Evolutionary conservation across 2,329 filamentous ascomycete genomes (phyloP).

Genomic region (Calonectria leucothoes): DNA sequence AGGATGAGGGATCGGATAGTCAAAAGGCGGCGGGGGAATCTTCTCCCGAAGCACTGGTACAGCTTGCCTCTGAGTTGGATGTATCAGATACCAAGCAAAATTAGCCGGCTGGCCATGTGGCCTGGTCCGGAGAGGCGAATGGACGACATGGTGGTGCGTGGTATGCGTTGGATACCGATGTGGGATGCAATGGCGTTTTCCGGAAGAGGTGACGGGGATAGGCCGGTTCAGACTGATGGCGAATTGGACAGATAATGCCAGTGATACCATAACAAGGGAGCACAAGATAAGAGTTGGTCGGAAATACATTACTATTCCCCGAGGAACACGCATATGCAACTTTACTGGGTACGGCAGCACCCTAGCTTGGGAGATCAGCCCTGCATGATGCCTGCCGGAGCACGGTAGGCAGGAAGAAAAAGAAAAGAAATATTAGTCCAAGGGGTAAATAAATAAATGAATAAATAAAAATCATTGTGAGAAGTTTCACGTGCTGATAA

Average conservation of each 20-base stretch:
- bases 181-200: slow-evolving; percentile 17
- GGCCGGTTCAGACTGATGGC: slow-evolving; percentile 12
- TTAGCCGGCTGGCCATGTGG: slow-evolving; percentile 8
- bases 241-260: slow-evolving; percentile 17
- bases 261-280: slow-evolving; percentile 23
- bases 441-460: neutral
- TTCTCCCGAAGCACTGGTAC: slow-evolving; percentile 32
- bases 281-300: slow-evolving; percentile 26
- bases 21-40: slow-evolving; percentile 9
- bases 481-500: neutral
- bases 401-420: neutral
- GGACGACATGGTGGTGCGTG: neutral
- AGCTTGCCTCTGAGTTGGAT: slow-evolving; percentile 37
- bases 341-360: slow-evolving; percentile 20
- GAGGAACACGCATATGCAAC: slow-evolving; percentile 18
- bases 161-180: slow-evolving; percentile 10
- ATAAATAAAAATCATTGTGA: neutral
- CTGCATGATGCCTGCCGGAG: slow-evolving; percentile 17
- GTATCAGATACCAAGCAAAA: slow-evolving; percentile 26
- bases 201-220: neutral
- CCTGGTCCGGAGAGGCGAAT: neutral
- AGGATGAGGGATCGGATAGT: slow-evolving; percentile 33
- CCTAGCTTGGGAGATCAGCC: slow-evolving; percentile 24
- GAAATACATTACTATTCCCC: slow-evolving; percentile 24
- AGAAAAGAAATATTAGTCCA: neutral